Base-by-base conservation (phyloP, 176 grass and related monocot species). In the Raddia guianensis region DNA sequence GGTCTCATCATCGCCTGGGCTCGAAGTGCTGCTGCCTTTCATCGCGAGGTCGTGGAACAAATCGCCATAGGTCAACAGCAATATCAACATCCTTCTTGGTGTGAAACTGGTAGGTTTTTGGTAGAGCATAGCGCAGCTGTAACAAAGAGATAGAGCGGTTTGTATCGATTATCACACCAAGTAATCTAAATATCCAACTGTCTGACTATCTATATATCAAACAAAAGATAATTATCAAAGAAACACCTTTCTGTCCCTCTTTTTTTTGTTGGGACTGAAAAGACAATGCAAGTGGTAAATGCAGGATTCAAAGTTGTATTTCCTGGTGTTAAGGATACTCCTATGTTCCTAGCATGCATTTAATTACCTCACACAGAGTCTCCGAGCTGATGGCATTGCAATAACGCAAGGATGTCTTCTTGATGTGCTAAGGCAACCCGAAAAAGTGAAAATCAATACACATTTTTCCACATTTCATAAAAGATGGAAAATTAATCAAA, bases 61-160 rank as follows among this genome's bases (percentile, higher is more conserved):
- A 95, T 1, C 96, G 92, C 96, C 92, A 98, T 54, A 98, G 46
- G 69, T 98, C 96, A 13, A 95, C 96, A 2, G 88, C 88, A 43
- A 93, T 86, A 43, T 98, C 84, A 0, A 93, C 72, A 72, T 93
- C 96, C 73, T 86, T 98, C 47, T 95, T 93, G 37, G 84, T 95
- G 82, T 98, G 96, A 32, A 98, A 91, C 72, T 88, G 93, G 86
- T 95, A 98, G 2, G 86, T 71, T 64, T 82, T 80, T 1, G 92
- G 96, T 18, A 98, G 83, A 84, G 88, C 90, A 33, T 89, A 98
- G 40, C 92, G 86, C 63, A 95, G 86, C 96, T 98, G 77, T 64
- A 79, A 14, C 46, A 57, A 14, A 51, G 61, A 74, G 1, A 70
- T 62, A 71, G 1, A 10, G 42, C 33, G 10, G 27, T 3, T 16